Base-by-base conservation (phyloP, 805 yeast genomes). In the Yarrowia sp. region DNA sequence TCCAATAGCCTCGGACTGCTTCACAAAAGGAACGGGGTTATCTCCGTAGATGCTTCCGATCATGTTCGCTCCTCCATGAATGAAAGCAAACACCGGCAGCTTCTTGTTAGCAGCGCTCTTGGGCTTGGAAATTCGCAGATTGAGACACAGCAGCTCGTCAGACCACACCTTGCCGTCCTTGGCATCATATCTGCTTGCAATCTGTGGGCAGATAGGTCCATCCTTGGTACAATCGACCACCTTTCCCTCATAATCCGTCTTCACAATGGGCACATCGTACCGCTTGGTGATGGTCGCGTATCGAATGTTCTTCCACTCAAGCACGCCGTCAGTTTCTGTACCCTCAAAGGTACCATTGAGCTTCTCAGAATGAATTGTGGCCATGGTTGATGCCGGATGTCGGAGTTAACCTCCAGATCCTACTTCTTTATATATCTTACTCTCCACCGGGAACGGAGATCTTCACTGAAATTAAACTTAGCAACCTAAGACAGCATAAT, bases 161-260 rank as follows among this genome's bases (percentile, higher is more conserved):
- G 61, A 22, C 61, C 61, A 55, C 36, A 55, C 61, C 16, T 40
- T 22, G 8, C 61, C 61, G 12, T 55, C 61, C 3, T 22, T 8
- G 19, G 61, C 61, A 12, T 55, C 36, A 46, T 55, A 55, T 9
- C 46, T 45, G 19, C 36, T 55, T 2, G 53, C 50, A 16, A 70
- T 69, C 52, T 72, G 74, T 2, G 74, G 74, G 32, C 73, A 72
- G 14, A 71, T 59, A 3, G 72, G 72, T 1, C 74, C 74, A 45
- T 71, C 71, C 22, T 55, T 36, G 7, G 71, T 50, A 10, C 65
- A 46, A 41, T 72, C 73, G 2, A 71, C 69, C 26, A 32, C 64
- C 12, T 19, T 35, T 3, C 69, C 70, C n/a, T 53, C 45, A 16
- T 48, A 69, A 50, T 69, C 70, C 4, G 61, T 55, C 61, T 55